Percentiles rank a stretch among this genome's conserved stretches.
Evolutionary conservation across 306 rosid genomes (phyloP).

Genomic region (Castanea crenata): DNA sequence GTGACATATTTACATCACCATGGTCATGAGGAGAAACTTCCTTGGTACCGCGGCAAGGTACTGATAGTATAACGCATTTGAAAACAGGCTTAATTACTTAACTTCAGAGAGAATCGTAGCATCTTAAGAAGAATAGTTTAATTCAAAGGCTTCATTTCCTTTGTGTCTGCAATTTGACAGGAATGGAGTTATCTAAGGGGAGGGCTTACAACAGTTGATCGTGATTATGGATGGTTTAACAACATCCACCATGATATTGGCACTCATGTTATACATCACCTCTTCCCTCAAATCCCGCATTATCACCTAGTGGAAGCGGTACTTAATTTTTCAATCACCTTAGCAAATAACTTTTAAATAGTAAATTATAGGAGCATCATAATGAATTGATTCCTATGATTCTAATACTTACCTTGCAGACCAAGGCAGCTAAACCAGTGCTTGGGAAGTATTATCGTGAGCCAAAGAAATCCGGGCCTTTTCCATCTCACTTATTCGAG

Average conservation of each 20-base stretch:
- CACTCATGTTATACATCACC: constrained; percentile 98
- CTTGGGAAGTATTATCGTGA: constrained; percentile 86
- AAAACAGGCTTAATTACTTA: neutral
- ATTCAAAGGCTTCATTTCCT: neutral
- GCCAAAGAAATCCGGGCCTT: constrained; percentile 78
- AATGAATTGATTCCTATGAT: neutral
- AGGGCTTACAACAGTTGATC: constrained; percentile 88
- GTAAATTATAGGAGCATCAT: neutral
- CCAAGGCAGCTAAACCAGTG: constrained; percentile 66
- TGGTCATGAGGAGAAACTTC: constrained; percentile 77
- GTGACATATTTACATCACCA: constrained; percentile 97
- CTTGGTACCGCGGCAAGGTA: constrained; percentile 99
- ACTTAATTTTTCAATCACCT: neutral
- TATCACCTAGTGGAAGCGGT: constrained; percentile 92
- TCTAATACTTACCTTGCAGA: constrained; percentile 36
- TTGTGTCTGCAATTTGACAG: constrained; percentile 29
- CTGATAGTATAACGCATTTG: neutral
- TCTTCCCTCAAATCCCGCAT: constrained; percentile 97
- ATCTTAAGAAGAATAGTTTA: neutral
- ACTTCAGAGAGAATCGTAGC: too few species aligned
- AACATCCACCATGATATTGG: constrained; percentile 93
- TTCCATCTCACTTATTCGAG: constrained; percentile 69
- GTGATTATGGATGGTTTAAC: constrained; percentile 89
- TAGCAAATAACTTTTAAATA: neutral
- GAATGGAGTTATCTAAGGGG: constrained; percentile 94